Conservation (phyloP, 768 basidiomycete species). For the Artomyces pyxidatus region DNA sequence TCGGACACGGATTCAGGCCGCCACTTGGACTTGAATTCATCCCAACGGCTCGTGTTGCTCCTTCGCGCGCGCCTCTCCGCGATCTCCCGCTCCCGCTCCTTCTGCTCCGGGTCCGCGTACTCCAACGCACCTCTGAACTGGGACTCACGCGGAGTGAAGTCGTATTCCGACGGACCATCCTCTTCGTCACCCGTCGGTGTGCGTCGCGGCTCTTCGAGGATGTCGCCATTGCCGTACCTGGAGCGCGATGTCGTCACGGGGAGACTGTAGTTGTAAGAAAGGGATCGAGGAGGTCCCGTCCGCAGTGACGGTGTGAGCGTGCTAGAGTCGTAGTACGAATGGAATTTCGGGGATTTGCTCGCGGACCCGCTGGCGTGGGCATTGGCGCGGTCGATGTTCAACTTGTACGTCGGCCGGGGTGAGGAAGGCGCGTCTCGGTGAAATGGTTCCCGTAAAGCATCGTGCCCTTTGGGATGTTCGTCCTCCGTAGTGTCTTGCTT, state of each 20-base stretch:
- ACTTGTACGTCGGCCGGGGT: too few relatives aligned
- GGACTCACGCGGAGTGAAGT: constrained; percentile 30
- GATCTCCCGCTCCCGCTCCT: constrained; percentile 31
- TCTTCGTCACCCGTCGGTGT: constrained; percentile 21
- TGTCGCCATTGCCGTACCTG: constrained; percentile 20
- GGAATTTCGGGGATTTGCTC: background rate
- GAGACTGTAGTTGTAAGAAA: constrained; percentile 56
- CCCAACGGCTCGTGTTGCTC: constrained; percentile 33
- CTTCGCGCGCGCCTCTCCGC: constrained; percentile 49
- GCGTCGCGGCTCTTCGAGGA: constrained; percentile 25
- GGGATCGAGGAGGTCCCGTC: constrained; percentile 67
- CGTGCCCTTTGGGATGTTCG: too few relatives aligned
- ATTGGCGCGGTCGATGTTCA: background rate
- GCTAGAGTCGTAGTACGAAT: constrained; percentile 1
- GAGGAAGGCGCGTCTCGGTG: too few relatives aligned
- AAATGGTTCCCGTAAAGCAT: too few relatives aligned
- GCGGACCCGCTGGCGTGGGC: background rate
- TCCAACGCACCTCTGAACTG: constrained; percentile 63
- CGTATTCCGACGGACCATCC: constrained; percentile 21
- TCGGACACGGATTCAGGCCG: constrained; percentile 38
- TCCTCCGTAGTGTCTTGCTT: too few relatives aligned
- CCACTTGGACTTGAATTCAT: constrained; percentile 40
- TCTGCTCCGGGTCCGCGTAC: constrained; percentile 25
- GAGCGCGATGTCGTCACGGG: constrained; percentile 18
- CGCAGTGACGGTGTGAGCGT: constrained; percentile 46